A percentile compares a stretch with the other conserved stretches of the same genome.
Conservation (phyloP, 164 flowering plant species). For the Buxus sempervirens region DNA sequence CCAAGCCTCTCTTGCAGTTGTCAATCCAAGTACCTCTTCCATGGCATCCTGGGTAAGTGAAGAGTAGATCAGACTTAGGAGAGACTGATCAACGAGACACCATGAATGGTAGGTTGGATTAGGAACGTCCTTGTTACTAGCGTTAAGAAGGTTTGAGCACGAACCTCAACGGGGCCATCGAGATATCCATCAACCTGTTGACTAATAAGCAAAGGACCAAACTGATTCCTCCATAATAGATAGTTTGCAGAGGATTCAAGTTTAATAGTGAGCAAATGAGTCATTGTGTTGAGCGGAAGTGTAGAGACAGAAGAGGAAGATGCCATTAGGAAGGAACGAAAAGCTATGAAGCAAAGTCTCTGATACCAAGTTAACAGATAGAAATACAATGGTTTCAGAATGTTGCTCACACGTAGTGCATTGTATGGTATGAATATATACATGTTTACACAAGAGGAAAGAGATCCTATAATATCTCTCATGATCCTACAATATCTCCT, state of each 20-base stretch:
- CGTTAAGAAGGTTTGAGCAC: not conserved
- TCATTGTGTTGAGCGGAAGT: not conserved
- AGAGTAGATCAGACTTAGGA: not conserved
- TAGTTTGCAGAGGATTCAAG: not conserved
- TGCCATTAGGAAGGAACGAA: too few species aligned
- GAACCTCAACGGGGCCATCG: not conserved
- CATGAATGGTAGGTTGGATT: not conserved
- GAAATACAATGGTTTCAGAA: too few species aligned
- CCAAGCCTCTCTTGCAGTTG: not conserved
- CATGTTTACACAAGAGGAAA: too few species aligned
- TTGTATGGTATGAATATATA: too few species aligned
- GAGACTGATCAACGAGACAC: not conserved
- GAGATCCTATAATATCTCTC: too few species aligned
- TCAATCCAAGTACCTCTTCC: not conserved
- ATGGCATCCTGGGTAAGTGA: not conserved
- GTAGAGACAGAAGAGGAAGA: not conserved
- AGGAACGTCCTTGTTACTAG: not conserved
- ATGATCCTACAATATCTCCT: too few species aligned
- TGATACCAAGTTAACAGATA: too few species aligned
- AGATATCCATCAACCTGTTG: not conserved
- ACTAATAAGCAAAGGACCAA: conserved; percentile 1
- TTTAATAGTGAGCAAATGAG: too few species aligned
- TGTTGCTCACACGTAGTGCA: too few species aligned
- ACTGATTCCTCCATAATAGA: conserved; percentile 3
- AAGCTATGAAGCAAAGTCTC: too few species aligned